Percentiles rank a stretch among this genome's conserved stretches.
These are phyloP conservation scores for Conticribra guillardii DNA, from an alignment of 108 stramenopile species.

Conservation along the genomic window DNA sequence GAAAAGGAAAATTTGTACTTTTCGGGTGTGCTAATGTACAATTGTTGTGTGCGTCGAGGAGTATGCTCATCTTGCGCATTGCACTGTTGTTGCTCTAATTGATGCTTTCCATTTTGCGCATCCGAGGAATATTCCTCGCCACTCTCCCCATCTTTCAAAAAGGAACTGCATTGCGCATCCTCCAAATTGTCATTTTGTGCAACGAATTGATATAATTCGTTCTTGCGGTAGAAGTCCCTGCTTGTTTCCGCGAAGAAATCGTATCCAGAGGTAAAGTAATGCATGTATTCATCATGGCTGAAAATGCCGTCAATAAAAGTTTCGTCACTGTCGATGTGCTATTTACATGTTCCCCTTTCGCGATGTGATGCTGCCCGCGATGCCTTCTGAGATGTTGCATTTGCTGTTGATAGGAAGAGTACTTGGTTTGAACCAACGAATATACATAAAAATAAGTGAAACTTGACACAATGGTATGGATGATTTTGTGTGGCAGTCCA, in stretches of 20 bases:
- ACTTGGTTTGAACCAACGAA: conserved; percentile 66
- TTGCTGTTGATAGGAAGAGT: conserved; percentile 27
- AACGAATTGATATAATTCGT: not conserved
- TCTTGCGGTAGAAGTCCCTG: too few species aligned
- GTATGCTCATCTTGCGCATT: not conserved
- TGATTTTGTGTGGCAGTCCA: conserved; percentile 73
- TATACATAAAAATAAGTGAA: conserved; percentile 91
- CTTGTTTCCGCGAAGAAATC: conserved; percentile 76
- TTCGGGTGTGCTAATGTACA: conserved; percentile 26
- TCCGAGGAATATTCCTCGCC: too few species aligned
- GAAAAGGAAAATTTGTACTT: conserved; percentile 35
- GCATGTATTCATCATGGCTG: conserved; percentile 83
- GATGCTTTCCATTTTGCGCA: too few species aligned
- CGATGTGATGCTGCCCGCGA: not conserved
- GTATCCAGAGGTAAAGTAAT: conserved; percentile 92
- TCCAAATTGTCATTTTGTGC: not conserved
- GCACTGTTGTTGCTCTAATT: too few species aligned
- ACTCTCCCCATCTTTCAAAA: conserved; percentile 11
- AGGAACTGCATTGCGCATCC: not conserved
- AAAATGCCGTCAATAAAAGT: conserved; percentile 80
- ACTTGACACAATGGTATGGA: conserved; percentile 82
- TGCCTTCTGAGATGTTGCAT: too few species aligned
- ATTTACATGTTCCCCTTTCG: conserved; percentile 1
- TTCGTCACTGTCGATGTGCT: conserved; percentile 56
- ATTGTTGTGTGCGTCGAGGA: not conserved